Base-by-base conservation (phyloP, 2,329 filamentous ascomycete species). In the Aspergillus sp. region DNA sequence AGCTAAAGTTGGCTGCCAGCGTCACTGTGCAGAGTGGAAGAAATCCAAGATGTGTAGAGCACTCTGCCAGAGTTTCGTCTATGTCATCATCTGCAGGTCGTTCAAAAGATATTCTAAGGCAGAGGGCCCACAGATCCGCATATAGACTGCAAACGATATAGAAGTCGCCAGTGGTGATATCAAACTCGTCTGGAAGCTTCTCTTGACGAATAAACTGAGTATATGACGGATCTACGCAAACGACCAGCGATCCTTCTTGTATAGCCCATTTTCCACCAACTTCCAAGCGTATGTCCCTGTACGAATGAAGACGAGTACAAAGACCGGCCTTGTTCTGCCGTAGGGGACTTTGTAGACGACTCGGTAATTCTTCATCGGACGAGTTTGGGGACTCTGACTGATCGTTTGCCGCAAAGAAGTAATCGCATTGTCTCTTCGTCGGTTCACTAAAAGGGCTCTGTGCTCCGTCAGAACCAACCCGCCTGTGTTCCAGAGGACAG, bases 41-140 rank as follows among this genome's bases (percentile, higher is more conserved):
- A 45, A 67, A 66, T 4, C 54, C 59, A 38, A 64, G 42, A 32
- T 53, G 52, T 17, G 50, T 44, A 19, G 44, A 49, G 12, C 47
- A 39, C 12, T 44, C 45, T 6, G 46, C 41, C 1, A 38, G 41
- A 1, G 38, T 45, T 5, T 46, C 33, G 15, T 44, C 15, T n/a
- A 38, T 41, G 15, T 41, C 19, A 5, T 13, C 43, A 17, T 46
- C 38, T 10, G 45, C 15, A 5, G 47, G 48, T 9, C 46, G 22
- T 17, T 50, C 38, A 6, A 60, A 54, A 13, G 60, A 60, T 10
- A 61, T 44, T 20, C 59, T 62, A 15, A 54, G 50, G 49, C 64
- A 68, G 4, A 64, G 57, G 41, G 64, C 63, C 65, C 65, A 68
- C 25, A 66, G 44, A 43, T 68, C 64, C 10, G 61, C 58, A 50